Evolutionary conservation across 805 yeast species (phyloP), one percentile per base, ranked within the genome.

Genomic region (Wickerhamomyces canadensis): DNA sequence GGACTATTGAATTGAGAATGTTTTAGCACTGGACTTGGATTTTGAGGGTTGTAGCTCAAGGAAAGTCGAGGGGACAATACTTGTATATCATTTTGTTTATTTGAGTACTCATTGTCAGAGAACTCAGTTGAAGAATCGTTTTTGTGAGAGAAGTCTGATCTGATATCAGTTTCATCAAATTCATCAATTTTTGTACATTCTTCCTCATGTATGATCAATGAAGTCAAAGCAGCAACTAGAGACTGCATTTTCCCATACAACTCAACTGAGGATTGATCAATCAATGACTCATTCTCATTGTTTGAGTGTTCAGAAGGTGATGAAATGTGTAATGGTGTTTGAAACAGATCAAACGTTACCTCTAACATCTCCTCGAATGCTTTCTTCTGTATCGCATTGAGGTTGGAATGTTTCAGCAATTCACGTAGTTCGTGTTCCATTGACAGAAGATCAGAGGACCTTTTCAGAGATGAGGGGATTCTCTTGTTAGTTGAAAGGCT

Each of bases 161-260:
- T 32, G 26, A 32, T 30, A 19, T 23, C 19, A 35, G 35, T 30
- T 25, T 37, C 31, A 42, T 28, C 12, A 27, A 13, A 18, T n/a
- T 13, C 46, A 12, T 42, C 44, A 11, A 37, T 16, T 17, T 34
- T 33, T 14, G 44, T 27, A 6, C 34, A 35, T 13, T 47, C 56
- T 5, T 47, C 51, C 17, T 48, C 54, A 23, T 49, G 44, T 54
- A 62, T 56, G 12, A 62, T 51, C 34, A 62, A 41, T 8, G 58
- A 51, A 6, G 66, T 58, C 31, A 63, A 36, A 1, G 62, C 40
- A 25, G 54, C 48, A 3, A 65, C 58, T 24, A 61, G 38, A 12
- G 37, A 48, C 37, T 65, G 69, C 48, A 64, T 54, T 36, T 48
- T 51, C n/a, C 57, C 45, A 33, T 54, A 57, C 4, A 62, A 34